These are phyloP conservation scores for Phytophthora litchii DNA, from an alignment of 352 stramenopile species.

Conservation along the genomic window DNA sequence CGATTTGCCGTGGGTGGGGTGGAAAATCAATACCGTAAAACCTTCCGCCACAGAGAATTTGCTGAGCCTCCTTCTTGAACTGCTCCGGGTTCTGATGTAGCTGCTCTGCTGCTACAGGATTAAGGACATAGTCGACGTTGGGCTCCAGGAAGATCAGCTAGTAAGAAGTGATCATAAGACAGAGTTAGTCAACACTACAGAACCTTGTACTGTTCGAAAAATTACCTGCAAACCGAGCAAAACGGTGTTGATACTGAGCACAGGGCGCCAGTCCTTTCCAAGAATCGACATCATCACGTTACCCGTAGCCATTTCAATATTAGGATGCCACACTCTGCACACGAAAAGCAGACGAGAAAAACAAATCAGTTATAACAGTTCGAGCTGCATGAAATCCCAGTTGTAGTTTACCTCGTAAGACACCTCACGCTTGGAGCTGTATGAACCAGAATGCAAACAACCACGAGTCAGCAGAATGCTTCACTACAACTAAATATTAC, in stretches of 20 bases:
- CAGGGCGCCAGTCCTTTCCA: conserved; percentile 82
- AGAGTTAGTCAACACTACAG: conserved; percentile 1
- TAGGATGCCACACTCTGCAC: conserved; percentile 83
- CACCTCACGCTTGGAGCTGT: conserved; percentile 76
- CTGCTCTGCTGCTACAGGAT: conserved; percentile 55
- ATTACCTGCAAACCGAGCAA: conserved; percentile 81
- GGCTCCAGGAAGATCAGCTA: conserved; percentile 86
- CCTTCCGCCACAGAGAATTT: conserved; percentile 65
- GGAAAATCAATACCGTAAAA: conserved; percentile 74
- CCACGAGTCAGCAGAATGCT: conserved; percentile 1
- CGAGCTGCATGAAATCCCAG: neutral
- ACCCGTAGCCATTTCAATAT: conserved; percentile 74
- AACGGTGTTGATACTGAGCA: conserved; percentile 88
- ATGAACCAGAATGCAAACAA: conserved; percentile 4
- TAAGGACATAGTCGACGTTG: conserved; percentile 72
- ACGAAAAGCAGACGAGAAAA: conserved; percentile 16
- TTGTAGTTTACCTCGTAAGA: conserved; percentile 56
- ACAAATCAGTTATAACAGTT: neutral
- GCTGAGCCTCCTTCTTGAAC: conserved; percentile 65
- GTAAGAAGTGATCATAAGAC: too few species aligned
- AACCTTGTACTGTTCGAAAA: neutral
- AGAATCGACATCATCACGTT: conserved; percentile 90
- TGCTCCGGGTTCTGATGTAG: conserved; percentile 49
- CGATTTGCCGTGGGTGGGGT: conserved; percentile 57
- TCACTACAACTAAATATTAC: neutral